phyloP scores from a whole-genome alignment of 2,329 filamentous ascomycete genomes.

The Elsinoe arachidis region DNA sequence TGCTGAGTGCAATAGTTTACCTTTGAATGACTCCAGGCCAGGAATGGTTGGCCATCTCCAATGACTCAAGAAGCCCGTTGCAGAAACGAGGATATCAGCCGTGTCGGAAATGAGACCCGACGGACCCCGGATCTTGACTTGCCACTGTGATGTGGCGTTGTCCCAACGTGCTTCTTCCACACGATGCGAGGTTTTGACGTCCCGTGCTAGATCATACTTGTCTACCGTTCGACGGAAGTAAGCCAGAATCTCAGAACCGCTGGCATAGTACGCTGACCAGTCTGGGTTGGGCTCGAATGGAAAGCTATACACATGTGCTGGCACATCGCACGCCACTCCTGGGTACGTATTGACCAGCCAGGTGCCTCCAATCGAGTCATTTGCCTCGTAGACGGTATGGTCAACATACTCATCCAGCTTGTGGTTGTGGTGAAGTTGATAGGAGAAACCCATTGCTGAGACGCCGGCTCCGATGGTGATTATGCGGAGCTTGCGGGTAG shows the following conservation, averaged over 20 bases:
- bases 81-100: slow-evolving; percentile 31
- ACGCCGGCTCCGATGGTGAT: slow-evolving; percentile 28
- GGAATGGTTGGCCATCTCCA: slow-evolving; percentile 30
- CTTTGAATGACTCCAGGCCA: slow-evolving; percentile 30
- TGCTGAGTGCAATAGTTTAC: slow-evolving; percentile 29
- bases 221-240: slow-evolving; percentile 33
- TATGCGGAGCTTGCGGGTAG: slow-evolving; percentile 20
- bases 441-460: slow-evolving; percentile 32
- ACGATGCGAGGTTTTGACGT: slow-evolving; percentile 31
- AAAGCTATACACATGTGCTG: slow-evolving; percentile 21
- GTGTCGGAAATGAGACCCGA: slow-evolving; percentile 23
- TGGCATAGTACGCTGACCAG: slow-evolving; percentile 28
- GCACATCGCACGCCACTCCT: slow-evolving; percentile 28
- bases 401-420: slow-evolving; percentile 27
- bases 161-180: slow-evolving; percentile 34
- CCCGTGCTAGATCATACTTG: slow-evolving; percentile 33
- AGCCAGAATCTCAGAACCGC: slow-evolving; percentile 33
- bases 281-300: slow-evolving; percentile 26
- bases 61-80: slow-evolving; percentile 20
- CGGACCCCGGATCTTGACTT: slow-evolving; percentile 26
- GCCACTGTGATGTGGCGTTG: slow-evolving; percentile 30
- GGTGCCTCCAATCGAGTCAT: slow-evolving; percentile 32
- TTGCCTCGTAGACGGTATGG: slow-evolving; percentile 37
- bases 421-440: slow-evolving; percentile 33
- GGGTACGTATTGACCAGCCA: slow-evolving; percentile 35